Base-by-base conservation (phyloP, 2,329 filamentous ascomycete species). In the Fusarium devonianum region DNA sequence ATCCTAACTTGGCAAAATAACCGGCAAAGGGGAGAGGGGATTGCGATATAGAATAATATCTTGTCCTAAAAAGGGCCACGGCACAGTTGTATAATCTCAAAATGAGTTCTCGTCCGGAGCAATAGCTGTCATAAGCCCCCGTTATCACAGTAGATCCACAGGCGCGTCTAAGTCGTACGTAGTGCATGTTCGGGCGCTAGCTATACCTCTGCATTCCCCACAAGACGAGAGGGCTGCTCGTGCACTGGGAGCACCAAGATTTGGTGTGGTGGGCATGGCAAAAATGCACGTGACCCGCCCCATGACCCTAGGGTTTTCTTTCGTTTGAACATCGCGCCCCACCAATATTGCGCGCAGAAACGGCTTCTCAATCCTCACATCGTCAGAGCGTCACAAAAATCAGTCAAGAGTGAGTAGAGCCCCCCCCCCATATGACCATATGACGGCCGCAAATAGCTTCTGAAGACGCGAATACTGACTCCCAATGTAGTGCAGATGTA, bases 401-500 rank as follows among this genome's bases (percentile, higher is more conserved):
- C 75, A 73, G 76, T 75, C 76, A 84, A 78, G 73, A 85, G 82
- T 85, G 75, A 80, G 82, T 82, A 53, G 49, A 62, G 21, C 49
- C 52, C 57, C 53, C 35, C 34, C 34, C 34, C 13, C 16, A n/a
- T n/a, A n/a, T 22, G 21, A 11, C n/a, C 26, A 48, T 35, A 40
- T 36, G 25, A 46, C 47, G 53, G 52, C 44, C 39, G 26, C 21
- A 22, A 45, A 46, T 35, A 34, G 16, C 19, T 32, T 22, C 36
- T 49, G 39, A 45, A 46, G 41, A 53, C 37, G 53, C 34, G 28
- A 41, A 55, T 64, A 57, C 62, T 67, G 53, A 65, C 64, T 42
- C 32, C 25, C 36, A 21, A 23, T 43, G 70, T 67, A 93, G 90
- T 94, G 90, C 90, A 94, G 87, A 94, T 94, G 89, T 93, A 86